Evolutionary conservation across 441 rosid genomes (phyloP), one percentile per base, ranked within the genome.

Genomic region (Monsonia emarginata): DNA sequence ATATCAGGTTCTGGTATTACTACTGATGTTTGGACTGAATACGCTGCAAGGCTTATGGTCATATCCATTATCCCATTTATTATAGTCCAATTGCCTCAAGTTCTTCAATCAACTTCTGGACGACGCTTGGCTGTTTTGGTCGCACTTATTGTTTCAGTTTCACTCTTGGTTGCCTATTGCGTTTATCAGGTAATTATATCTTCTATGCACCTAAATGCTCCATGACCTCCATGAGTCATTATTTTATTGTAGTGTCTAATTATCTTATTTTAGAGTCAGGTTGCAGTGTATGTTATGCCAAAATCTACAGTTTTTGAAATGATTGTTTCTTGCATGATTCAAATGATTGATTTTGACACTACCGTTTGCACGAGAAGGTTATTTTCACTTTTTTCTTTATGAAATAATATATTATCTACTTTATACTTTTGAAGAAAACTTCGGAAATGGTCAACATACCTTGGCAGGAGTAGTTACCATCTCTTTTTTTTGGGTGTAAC

Each of bases 11-110:
- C 85, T 67, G 98, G 98, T 71, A 90, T 90, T 28, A 89, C 90
- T 69, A 89, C 91, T 65, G 98, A 93, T 81, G 65, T 86, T 31
- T 88, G 96, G 97, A 90, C 98, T 38, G 80, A 84, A 69, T 90
- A 88, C 73, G 93, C 97, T 42, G 97, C 98, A 61, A 73, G 84
- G 69, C 84, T 93, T 63, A 93, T 93, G 98, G 83, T 75, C 31
- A 75, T 90, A 70, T 93, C 98, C 9, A 75, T 93, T 66, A 74
- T 93, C 64, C 98, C 98, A 5, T 93, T 93, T 69, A 14, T 93
- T 64, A 75, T 90, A 65, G 98, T 93, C 69, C 96, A 93, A 79
- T 58, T 90, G 60, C 93, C 90, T 44, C 96, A 93, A 65, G 11
- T 82, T 72, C 78, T 90, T 65, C 61, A 71, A 48, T 88, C 97